A percentile compares a stretch with the other conserved stretches of the same genome.
These are phyloP conservation scores for Pythium coloratum DNA, from an alignment of 352 stramenopile genomes.

Conservation along the genomic window DNA sequence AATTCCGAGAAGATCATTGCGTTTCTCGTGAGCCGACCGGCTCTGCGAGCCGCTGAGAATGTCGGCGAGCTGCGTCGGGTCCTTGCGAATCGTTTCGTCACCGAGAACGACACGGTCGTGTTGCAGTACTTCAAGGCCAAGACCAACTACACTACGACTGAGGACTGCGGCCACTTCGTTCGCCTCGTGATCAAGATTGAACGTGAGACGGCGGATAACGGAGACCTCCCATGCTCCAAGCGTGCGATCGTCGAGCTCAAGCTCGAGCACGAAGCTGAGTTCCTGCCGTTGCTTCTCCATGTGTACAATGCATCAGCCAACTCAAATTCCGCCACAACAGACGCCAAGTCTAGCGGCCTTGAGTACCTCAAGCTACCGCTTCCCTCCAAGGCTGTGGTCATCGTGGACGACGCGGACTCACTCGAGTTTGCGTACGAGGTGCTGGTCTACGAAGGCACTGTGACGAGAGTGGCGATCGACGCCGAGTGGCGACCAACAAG, in stretches of 20 bases:
- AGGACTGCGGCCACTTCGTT: constrained; percentile 50
- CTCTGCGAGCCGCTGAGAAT: constrained; percentile 41
- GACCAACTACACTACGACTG: constrained; percentile 24
- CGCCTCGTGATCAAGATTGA: constrained; percentile 47
- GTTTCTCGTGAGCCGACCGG: constrained; percentile 47
- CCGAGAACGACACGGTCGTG: constrained; percentile 41
- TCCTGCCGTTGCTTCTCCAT: constrained; percentile 53
- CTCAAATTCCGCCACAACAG: background rate
- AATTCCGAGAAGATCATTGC: constrained; percentile 64
- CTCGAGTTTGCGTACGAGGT: constrained; percentile 50
- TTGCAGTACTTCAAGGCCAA: constrained; percentile 60
- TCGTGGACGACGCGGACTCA: constrained; percentile 58
- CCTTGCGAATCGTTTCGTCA: constrained; percentile 55
- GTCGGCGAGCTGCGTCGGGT: constrained; percentile 38
- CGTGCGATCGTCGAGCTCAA: constrained; percentile 61
- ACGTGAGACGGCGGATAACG: constrained; percentile 29
- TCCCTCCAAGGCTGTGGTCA: constrained; percentile 35
- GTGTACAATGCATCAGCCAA: background rate
- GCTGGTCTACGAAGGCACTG: constrained; percentile 38
- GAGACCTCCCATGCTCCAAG: constrained; percentile 35
- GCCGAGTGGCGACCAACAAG: constrained; percentile 62
- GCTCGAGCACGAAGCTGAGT: constrained; percentile 66
- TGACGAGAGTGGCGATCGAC: constrained; percentile 51
- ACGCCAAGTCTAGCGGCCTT: background rate
- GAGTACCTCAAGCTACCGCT: constrained; percentile 54